Percentiles rank a stretch among this genome's conserved stretches.
These are phyloP conservation scores for Thermoascus crustaceus DNA, from an alignment of 2,329 filamentous ascomycete species.

Conservation along the genomic window DNA sequence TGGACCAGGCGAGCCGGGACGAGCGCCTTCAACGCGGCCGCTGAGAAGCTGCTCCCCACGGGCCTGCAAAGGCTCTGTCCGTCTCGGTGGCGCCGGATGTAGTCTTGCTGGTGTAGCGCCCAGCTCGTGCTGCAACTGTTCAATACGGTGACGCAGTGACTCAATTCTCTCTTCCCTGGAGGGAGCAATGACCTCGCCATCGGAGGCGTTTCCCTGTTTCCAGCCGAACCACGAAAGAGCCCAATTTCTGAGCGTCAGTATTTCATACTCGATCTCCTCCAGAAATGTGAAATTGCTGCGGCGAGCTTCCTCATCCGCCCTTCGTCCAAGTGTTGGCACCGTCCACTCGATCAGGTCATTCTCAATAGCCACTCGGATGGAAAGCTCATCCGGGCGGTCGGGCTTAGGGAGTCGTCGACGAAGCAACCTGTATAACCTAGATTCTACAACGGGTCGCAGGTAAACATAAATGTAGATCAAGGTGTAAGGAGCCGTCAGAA, in stretches of 20 bases:
- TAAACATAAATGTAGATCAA: slow-evolving; percentile 29
- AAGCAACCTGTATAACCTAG: slow-evolving; percentile 33
- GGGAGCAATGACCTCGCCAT: slow-evolving; percentile 10
- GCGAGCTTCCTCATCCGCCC: slow-evolving; percentile 32
- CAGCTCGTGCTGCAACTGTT: slow-evolving; percentile 23
- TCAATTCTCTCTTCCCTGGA: slow-evolving; percentile 19
- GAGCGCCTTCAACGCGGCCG: slow-evolving; percentile 9
- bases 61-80: slow-evolving; percentile 8
- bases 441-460: slow-evolving; percentile 30
- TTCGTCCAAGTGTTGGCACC: slow-evolving; percentile 31
- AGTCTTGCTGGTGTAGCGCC: slow-evolving; percentile 13
- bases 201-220: slow-evolving; percentile 11
- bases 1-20: slow-evolving; percentile 8
- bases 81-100: slow-evolving; percentile 9
- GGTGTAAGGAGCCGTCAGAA: slow-evolving; percentile 29
- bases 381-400: slow-evolving; percentile 32
- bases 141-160: slow-evolving; percentile 21
- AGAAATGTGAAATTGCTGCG: slow-evolving; percentile 28
- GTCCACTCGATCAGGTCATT: slow-evolving; percentile 39
- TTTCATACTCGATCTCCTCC: slow-evolving; percentile 32
- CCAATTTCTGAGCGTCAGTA: slow-evolving; percentile 23
- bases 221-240: slow-evolving; percentile 24
- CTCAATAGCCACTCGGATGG: slow-evolving; percentile 34
- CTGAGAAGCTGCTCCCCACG: slow-evolving; percentile 12
- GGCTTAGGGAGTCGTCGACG: slow-evolving; percentile 36